phyloP scores from a whole-genome alignment of 2,329 filamentous ascomycete genomes.

The Chrysosporium keratinophilum region DNA sequence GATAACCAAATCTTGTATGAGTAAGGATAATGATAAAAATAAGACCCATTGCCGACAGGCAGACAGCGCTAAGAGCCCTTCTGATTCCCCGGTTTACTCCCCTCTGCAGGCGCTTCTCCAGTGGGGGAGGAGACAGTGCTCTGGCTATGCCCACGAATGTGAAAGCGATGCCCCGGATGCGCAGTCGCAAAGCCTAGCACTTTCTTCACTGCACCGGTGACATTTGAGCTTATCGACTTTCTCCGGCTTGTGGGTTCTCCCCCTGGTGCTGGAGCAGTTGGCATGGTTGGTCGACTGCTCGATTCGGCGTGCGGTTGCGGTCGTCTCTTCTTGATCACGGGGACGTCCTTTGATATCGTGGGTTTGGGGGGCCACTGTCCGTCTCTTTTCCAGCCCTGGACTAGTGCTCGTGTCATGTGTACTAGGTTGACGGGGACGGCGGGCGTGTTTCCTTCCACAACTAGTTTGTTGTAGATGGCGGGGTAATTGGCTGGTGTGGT shows the following conservation, averaged over 20 bases:
- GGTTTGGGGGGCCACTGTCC: constrained; percentile 79
- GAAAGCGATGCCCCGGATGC: constrained; percentile 28
- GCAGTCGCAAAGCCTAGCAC: constrained; percentile 30
- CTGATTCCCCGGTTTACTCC: neutral
- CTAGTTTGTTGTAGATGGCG: constrained; percentile 81
- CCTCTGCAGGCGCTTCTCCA: neutral
- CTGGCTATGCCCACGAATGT: constrained; percentile 28
- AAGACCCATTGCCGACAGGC: neutral
- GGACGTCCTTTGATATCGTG: constrained; percentile 28
- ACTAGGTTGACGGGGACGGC: constrained; percentile 78
- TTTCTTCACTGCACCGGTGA: constrained; percentile 34
- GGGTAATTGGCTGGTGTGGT: constrained; percentile 66
- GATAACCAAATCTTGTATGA: too few relatives aligned
- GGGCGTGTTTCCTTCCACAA: constrained; percentile 67
- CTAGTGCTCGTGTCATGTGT: constrained; percentile 69
- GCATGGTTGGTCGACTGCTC: neutral
- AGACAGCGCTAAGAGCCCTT: neutral
- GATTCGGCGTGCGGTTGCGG: neutral
- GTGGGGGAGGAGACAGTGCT: neutral
- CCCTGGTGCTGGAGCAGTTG: constrained; percentile 10
- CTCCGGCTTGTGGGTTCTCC: constrained; percentile 20
- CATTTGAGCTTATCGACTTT: constrained; percentile 23
- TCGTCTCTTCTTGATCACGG: constrained; percentile 9
- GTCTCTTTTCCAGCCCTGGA: constrained; percentile 84
- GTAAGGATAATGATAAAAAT: too few relatives aligned